Evolutionary conservation across 2,329 filamentous ascomycete species (phyloP).

Genomic region (Coleophoma cylindrospora): DNA sequence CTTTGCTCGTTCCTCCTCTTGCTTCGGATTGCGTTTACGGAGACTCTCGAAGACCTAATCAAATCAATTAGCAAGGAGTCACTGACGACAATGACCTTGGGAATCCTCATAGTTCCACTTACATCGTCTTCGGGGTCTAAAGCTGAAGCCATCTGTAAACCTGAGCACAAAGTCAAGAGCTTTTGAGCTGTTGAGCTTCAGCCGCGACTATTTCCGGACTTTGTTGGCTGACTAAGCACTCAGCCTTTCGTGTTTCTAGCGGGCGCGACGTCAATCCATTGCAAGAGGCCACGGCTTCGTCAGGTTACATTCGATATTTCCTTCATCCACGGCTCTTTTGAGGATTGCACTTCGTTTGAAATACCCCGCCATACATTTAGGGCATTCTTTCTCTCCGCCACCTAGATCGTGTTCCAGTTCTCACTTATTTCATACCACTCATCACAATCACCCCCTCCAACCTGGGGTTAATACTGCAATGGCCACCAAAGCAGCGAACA

Average conservation of each 20-base stretch:
- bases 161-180: conserved; percentile 2
- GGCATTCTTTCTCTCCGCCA: no score
- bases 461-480: conserved; percentile 35
- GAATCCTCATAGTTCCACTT: conserved; percentile 24
- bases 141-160: conserved; percentile 18
- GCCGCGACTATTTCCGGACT: not conserved
- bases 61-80: conserved; percentile 10
- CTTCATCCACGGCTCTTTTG: not conserved
- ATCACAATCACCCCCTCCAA: not conserved
- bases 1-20: conserved; percentile 53
- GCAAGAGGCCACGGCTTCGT: not conserved
- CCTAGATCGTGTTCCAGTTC: no score
- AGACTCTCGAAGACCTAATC: conserved; percentile 54
- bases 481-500: conserved; percentile 69
- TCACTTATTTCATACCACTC: no score
- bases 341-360: no score
- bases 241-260: not conserved
- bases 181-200: conserved; percentile 1
- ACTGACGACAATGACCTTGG: conserved; percentile 20
- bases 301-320: not conserved
- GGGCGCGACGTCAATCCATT: not conserved
- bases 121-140: conserved; percentile 37
- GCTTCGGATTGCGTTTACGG: conserved; percentile 51
- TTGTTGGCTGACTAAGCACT: not conserved
- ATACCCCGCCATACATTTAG: no score